These are phyloP conservation scores for Heteromeles arbutifolia DNA, from an alignment of 306 rosid species.

Conservation along the genomic window DNA sequence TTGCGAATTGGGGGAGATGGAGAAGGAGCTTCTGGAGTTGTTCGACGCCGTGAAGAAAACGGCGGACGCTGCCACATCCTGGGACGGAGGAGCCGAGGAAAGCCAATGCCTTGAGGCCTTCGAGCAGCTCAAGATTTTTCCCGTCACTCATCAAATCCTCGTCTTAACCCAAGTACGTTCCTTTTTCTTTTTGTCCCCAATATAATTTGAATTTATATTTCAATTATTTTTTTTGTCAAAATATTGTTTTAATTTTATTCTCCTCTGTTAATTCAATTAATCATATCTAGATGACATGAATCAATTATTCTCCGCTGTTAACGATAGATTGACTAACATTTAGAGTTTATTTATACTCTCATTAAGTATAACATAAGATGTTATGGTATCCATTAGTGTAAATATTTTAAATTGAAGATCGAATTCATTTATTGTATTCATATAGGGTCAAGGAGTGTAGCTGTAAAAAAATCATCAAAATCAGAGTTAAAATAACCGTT, in stretches of 20 bases:
- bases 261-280: neutral
- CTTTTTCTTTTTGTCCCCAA: neutral
- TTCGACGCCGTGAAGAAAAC: conserved; percentile 71
- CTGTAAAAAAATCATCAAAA: no score
- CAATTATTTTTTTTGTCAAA: neutral
- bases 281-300: neutral
- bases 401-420: no score
- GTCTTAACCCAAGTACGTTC: conserved; percentile 72
- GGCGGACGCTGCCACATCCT: conserved; percentile 54
- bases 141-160: conserved; percentile 85
- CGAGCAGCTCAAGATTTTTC: conserved; percentile 69
- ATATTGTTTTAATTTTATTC: neutral
- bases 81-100: conserved; percentile 56
- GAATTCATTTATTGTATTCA: no score
- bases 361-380: no score
- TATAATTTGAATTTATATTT: neutral
- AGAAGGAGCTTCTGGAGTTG: conserved; percentile 68
- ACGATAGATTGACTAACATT: no score
- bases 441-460: no score
- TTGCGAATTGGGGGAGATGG: conserved; percentile 40
- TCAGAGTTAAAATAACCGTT: no score
- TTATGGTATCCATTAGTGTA: no score
- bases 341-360: no score
- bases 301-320: no score
- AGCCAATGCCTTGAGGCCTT: conserved; percentile 78